Percentiles rank a stretch among this genome's conserved stretches.
These are phyloP conservation scores for Sclerotinia subarctica DNA, from an alignment of 2,329 filamentous ascomycete species.

Conservation along the genomic window DNA sequence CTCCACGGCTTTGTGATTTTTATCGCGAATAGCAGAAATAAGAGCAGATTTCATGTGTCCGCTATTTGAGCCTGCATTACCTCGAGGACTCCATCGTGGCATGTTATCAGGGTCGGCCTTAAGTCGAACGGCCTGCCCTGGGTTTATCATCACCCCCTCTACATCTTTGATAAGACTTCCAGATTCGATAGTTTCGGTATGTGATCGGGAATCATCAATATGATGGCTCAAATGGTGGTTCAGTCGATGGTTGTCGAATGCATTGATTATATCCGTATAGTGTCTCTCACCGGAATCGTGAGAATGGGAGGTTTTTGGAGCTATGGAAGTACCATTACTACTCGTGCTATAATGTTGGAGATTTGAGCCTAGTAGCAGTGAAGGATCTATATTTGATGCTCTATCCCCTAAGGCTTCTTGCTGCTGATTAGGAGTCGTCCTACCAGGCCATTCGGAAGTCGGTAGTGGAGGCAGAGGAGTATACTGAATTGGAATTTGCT, in stretches of 20 bases:
- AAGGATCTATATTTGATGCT: conserved; percentile 10
- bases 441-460: conserved; percentile 19
- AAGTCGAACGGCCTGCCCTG: conserved; percentile 47
- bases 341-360: conserved; percentile 13
- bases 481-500: conserved; percentile 23
- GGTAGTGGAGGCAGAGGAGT: conserved; percentile 17
- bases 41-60: conserved; percentile 48
- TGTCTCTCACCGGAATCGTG: conserved; percentile 10
- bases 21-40: conserved; percentile 52
- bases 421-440: conserved; percentile 23
- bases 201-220: conserved; percentile 34
- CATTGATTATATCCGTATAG: conserved; percentile 18
- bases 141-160: conserved; percentile 43
- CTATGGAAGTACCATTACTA: background rate
- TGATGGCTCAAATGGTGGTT: conserved; percentile 13
- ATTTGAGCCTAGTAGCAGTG: conserved; percentile 10
- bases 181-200: conserved; percentile 37
- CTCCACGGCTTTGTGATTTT: conserved; percentile 55
- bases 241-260: conserved; percentile 26
- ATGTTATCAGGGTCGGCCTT: conserved; percentile 50
- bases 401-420: conserved; percentile 18
- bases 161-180: conserved; percentile 41
- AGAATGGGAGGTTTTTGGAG: background rate
- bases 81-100: conserved; percentile 52
- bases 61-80: conserved; percentile 44